phyloP scores from a whole-genome alignment of 306 rosid species.

The Malus fusca region DNA sequence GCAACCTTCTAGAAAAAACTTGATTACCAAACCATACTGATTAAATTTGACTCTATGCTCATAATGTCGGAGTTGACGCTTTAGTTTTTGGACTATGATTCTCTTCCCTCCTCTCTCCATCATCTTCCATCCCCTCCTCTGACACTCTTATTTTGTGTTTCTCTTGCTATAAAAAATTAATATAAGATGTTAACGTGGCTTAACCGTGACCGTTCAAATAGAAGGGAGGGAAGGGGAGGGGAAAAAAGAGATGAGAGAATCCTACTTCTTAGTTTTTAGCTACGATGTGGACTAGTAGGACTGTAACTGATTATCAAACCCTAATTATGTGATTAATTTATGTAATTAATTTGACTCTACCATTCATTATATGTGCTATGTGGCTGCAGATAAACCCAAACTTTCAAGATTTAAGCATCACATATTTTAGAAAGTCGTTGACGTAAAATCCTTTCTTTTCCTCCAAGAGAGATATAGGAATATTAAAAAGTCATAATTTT shows the following conservation, averaged over 20 bases:
- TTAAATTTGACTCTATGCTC: background rate
- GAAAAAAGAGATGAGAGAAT: no score
- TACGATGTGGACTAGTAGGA: background rate
- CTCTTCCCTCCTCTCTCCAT: no score
- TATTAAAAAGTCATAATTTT: background rate
- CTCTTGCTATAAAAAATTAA: no score
- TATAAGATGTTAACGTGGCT: no score
- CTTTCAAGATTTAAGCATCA: no score
- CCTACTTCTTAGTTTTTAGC: background rate
- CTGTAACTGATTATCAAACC: background rate
- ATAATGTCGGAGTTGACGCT: no score
- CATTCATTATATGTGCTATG: background rate
- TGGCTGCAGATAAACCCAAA: background rate
- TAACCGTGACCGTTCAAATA: no score
- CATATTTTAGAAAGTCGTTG: background rate
- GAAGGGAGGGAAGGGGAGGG: no score
- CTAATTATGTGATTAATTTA: background rate
- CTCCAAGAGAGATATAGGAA: background rate
- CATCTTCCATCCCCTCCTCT: no score
- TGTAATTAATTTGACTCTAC: background rate
- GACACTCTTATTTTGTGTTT: no score
- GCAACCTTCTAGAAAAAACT: background rate
- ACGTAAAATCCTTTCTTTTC: background rate
- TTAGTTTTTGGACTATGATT: no score
- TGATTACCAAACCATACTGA: background rate